Base-by-base conservation (phyloP, 2,329 filamentous ascomycete genomes). In the Metarhizium guizhouense region DNA sequence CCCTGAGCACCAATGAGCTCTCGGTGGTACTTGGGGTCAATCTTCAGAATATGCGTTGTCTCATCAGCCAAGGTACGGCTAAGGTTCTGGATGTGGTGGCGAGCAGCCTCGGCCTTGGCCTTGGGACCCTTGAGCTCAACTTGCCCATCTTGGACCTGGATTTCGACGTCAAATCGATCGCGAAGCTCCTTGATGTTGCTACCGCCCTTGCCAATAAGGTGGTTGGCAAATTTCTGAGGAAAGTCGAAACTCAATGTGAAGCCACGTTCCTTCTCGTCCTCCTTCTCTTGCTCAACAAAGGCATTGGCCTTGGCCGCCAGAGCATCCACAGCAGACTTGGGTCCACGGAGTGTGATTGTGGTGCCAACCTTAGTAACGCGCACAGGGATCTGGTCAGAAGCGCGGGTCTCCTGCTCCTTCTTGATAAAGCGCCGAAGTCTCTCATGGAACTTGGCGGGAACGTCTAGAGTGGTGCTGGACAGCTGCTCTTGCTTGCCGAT, bases 51-150 rank as follows among this genome's bases (percentile, higher is more conserved):
- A 70, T 95, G 86, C 1, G 87, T 95, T 5, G 88, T 85, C 75
- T 99, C 94, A 65, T 99, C 94, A 54, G 95, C 91, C 64, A 95
- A 82, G 68, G 88, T 88, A 69, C 88, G 90, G 45, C 83, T 86
- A 61, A 96, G 76, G 43, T 84, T 81, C 60, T 85, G 77, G 62
- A 99, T 96, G 66, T 96, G 85, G 43, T 85, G 76, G 71, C 88
- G 94, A 60, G 90, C 90, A 52, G 85, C 84, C 70, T 96, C 91
- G 1, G 92, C 90, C 79, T 97, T 97, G 52, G 90, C 90, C 74
- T 95, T 90, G 52, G 94, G 93, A 30, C 95, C 94, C 77, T 95
- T 96, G 63, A 99, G 84, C 72, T 96, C 90, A 52, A 97, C 90
- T 73, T 92, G 92, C 62, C 94, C 94, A 64, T 96, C 90, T 62